Evolutionary conservation across 2,329 filamentous ascomycete genomes (phyloP).

Genomic region (Simplicillium sp.): DNA sequence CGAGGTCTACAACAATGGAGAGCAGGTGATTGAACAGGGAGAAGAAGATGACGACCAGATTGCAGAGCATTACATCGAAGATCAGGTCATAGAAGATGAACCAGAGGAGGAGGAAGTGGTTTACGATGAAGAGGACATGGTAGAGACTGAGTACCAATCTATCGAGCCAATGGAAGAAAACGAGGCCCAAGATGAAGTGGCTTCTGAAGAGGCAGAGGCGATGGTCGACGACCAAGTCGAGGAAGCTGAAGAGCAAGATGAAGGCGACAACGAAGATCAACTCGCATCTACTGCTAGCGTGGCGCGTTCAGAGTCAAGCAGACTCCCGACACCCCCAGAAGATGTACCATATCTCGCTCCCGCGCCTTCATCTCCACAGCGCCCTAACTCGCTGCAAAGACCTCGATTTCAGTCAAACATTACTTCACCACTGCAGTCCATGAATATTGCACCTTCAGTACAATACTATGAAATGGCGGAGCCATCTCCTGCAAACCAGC

Average conservation of each 20-base stretch:
- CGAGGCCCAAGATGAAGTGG: slow-evolving; percentile 4
- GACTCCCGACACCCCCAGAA: not conserved
- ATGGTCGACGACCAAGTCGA: not conserved
- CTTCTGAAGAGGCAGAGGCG: too few relatives aligned
- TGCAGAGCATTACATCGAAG: not conserved
- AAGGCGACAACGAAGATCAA: slow-evolving; percentile 9
- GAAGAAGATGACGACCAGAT: not conserved
- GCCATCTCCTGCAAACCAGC: not conserved
- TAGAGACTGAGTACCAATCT: not conserved
- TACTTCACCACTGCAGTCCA: too few relatives aligned
- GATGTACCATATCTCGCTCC: not conserved
- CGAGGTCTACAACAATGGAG: not conserved
- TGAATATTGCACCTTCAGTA: not conserved
- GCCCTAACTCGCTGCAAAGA: not conserved
- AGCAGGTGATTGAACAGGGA: not conserved
- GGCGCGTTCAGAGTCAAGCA: not conserved
- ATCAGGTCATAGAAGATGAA: not conserved
- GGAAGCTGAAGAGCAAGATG: slow-evolving; percentile 8
- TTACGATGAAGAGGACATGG: not conserved
- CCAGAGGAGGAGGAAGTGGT: not conserved
- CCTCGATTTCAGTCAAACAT: too few relatives aligned
- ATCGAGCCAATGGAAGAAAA: not conserved
- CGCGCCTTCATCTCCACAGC: not conserved
- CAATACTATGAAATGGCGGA: not conserved
- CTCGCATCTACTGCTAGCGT: slow-evolving; percentile 1